phyloP scores from a whole-genome alignment of 495 filamentous ascomycete species.

The Aspergillus sclerotiicarbonarius region DNA sequence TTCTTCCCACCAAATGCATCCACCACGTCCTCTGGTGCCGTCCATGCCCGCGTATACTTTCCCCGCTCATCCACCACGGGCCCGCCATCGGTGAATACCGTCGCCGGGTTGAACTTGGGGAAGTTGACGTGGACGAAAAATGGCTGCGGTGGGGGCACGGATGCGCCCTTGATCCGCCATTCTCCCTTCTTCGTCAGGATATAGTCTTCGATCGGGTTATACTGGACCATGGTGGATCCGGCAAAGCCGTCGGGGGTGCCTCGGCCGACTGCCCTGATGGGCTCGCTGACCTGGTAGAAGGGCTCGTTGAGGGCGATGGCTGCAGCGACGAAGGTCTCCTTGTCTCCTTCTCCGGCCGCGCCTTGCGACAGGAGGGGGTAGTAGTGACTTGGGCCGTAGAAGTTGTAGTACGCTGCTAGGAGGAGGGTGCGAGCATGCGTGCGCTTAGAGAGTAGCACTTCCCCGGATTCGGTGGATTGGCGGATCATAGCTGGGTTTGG shows the following conservation, averaged over 20 bases:
- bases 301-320: constrained; percentile 42
- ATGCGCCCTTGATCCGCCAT: constrained; percentile 24
- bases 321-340: constrained; percentile 55
- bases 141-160: constrained; percentile 18
- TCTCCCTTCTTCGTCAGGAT: constrained; percentile 23
- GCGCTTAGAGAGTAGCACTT: constrained; percentile 50
- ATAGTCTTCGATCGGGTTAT: constrained; percentile 41
- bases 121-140: constrained; percentile 53
- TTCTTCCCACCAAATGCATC: constrained; percentile 40
- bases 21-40: constrained; percentile 37
- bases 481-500: constrained; percentile 28
- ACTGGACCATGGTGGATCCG: constrained; percentile 43
- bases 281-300: constrained; percentile 65
- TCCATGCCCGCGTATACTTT: constrained; percentile 42
- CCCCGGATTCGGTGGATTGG: constrained; percentile 51
- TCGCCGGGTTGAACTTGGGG: constrained; percentile 51
- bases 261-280: constrained; percentile 77
- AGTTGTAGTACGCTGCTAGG: constrained; percentile 58
- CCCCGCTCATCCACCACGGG: constrained; percentile 33
- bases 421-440: constrained; percentile 48
- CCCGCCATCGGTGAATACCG: constrained; percentile 32
- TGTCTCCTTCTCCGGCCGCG: constrained; percentile 55
- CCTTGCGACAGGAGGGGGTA: constrained; percentile 54
- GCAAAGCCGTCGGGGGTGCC: constrained; percentile 46
- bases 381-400: constrained; percentile 52